Percentiles rank a stretch among this genome's conserved stretches.
These are phyloP conservation scores for Apiosordaria backusii DNA, from an alignment of 495 filamentous ascomycete species.

Conservation along the genomic window DNA sequence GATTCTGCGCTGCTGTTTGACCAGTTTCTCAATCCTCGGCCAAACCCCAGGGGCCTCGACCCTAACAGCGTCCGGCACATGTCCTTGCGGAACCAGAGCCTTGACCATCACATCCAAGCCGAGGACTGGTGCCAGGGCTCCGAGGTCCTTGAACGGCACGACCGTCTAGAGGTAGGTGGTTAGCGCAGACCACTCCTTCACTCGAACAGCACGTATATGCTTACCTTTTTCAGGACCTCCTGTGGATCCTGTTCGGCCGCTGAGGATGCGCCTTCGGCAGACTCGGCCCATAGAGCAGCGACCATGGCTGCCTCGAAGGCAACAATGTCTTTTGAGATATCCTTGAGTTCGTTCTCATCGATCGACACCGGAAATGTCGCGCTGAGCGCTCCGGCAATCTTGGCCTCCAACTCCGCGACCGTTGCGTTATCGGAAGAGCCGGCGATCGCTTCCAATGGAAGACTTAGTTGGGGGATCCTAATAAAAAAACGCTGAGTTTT, in stretches of 20 bases:
- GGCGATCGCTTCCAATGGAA: too few species aligned
- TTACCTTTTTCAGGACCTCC: not conserved
- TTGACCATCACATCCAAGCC: not conserved
- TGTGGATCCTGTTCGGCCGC: not conserved
- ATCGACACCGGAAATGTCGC: slow-evolving; percentile 20
- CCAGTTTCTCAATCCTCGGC: not conserved
- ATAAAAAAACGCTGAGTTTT: not conserved
- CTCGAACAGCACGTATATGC: not conserved
- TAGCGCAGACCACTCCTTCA: too few species aligned
- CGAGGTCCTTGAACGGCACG: not conserved
- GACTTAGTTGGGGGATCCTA: not conserved
- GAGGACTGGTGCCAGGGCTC: not conserved
- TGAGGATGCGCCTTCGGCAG: too few species aligned
- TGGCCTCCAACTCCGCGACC: slow-evolving; percentile 2
- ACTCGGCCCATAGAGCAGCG: too few species aligned
- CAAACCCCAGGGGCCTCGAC: not conserved
- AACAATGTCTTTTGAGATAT: slow-evolving; percentile 51
- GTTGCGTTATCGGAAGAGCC: too few species aligned
- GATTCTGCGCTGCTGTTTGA: not conserved
- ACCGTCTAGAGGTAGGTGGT: not conserved
- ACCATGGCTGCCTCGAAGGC: slow-evolving; percentile 33
- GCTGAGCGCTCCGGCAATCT: not conserved
- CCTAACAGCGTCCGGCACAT: not conserved
- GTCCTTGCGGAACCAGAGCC: not conserved
- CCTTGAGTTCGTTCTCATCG: slow-evolving; percentile 38